Evolutionary conservation across 2,329 filamentous ascomycete genomes (phyloP), one percentile per base, ranked within the genome.

Genomic region (Plenodomus biglobosus): DNA sequence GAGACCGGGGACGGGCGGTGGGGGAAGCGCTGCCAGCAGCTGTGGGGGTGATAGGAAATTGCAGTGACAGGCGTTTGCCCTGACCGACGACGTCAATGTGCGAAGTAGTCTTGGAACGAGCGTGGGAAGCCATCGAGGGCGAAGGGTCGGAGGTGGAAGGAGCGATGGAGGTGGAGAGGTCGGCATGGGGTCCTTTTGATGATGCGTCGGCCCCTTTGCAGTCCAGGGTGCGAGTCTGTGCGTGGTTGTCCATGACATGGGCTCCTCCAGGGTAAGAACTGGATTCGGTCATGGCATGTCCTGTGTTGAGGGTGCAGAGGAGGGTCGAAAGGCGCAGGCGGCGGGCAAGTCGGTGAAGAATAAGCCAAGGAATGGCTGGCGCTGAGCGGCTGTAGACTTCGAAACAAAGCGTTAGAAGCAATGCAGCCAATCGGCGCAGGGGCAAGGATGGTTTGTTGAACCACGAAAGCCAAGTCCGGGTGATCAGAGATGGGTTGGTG

Each of bases 61-160:
- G 76, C 42, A 79, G 62, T 17, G 76, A 78, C 47, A 78, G 69
- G 46, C 77, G 75, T 51, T 78, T 79, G 57, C 64, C 61, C 48
- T 71, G 66, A 39, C 61, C 58, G 46, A 66, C 55, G 36, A 68
- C 51, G 59, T 72, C 69, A 48, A 65, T 60, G 11, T 32, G 27
- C 27, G 27, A 32, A 6, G 27, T 32, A 21, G 65, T 64, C 52
- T 59, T 62, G 41, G 69, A 68, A 49, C 69, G 70, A 57, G 59
- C 40, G 58, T 70, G 66, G 50, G 59, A 61, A 50, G 45, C 49
- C 51, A 58, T 52, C 42, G 44, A 22, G 42, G 41, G 53, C 50
- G 55, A 45, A 50, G 45, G 40, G 52, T 5, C 13, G 35, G 35
- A 18, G 16, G 16, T 18, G 16, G 35, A 37, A 32, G 27, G 27